phyloP scores from a whole-genome alignment of 805 yeast species.

The Kregervanrija pseudodelftensis region DNA sequence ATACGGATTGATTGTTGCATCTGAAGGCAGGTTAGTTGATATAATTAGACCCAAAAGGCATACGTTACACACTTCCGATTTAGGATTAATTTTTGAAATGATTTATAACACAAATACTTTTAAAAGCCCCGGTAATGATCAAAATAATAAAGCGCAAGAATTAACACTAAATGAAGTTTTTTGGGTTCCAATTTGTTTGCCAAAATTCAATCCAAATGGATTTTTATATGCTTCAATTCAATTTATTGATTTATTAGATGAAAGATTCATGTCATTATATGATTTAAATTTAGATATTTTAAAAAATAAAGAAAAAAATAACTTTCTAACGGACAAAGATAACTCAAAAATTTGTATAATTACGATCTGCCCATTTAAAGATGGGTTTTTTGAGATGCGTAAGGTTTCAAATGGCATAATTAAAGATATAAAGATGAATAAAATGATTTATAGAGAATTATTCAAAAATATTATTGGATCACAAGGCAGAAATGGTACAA shows the following conservation, averaged over 20 bases:
- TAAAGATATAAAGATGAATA: slow-evolving; percentile 30
- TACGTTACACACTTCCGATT: slow-evolving; percentile 72
- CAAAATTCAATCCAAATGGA: slow-evolving; percentile 83
- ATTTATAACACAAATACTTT: slow-evolving; percentile 53
- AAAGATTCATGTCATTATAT: slow-evolving; percentile 23
- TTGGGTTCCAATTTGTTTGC: slow-evolving; percentile 92
- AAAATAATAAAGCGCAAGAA: slow-evolving; percentile 10
- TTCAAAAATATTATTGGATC: slow-evolving; percentile 23
- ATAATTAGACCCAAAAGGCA: slow-evolving; percentile 74
- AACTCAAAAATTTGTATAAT: slow-evolving; percentile 33
- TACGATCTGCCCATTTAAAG: slow-evolving; percentile 62
- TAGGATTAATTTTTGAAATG: slow-evolving; percentile 66
- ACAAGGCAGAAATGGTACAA: slow-evolving; percentile 22
- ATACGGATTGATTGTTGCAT: slow-evolving; percentile 67
- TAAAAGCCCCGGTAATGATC: slow-evolving; percentile 25
- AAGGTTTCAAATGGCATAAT: slow-evolving; percentile 49
- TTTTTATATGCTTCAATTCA: slow-evolving; percentile 77
- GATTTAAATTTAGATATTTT: slow-evolving; percentile 19
- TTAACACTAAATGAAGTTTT: slow-evolving; percentile 52
- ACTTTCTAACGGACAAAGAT: slow-evolving; percentile 9
- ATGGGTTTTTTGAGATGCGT: slow-evolving; percentile 71
- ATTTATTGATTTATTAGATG: slow-evolving; percentile 37
- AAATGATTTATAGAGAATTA: slow-evolving; percentile 26
- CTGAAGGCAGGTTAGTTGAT: slow-evolving; percentile 58
- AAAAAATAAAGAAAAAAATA: slow-evolving; percentile 4